Conservation (phyloP, 2,329 filamentous ascomycete species). For the Verticillium isaacii region DNA sequence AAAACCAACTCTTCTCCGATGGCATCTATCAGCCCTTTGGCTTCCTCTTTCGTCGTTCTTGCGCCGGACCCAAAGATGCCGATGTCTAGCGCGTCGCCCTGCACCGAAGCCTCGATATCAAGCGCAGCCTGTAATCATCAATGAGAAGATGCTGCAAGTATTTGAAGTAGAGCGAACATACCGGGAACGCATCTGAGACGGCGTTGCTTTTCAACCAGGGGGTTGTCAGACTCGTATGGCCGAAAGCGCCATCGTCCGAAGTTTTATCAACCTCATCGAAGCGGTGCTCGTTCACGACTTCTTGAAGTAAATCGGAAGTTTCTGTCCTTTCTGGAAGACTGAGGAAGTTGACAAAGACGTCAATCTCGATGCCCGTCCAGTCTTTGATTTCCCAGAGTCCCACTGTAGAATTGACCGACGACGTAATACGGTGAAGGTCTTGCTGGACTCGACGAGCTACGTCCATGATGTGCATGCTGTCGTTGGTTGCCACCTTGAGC, state of each 20-base stretch:
- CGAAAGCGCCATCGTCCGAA: too few species aligned
- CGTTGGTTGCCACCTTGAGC: constrained; percentile 46
- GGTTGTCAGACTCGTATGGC: constrained; percentile 6
- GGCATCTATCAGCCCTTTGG: background rate
- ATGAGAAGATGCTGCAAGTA: background rate
- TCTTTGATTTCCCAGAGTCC: constrained; percentile 65
- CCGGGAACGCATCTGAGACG: constrained; percentile 24
- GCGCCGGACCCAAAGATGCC: constrained; percentile 30
- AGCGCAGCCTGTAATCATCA: constrained; percentile 25
- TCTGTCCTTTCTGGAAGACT: constrained; percentile 36
- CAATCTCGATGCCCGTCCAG: constrained; percentile 70
- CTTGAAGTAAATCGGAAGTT: background rate
- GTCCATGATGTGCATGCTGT: constrained; percentile 29
- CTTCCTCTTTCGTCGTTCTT: constrained; percentile 1
- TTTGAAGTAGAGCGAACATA: constrained; percentile 13
- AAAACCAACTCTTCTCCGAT: background rate
- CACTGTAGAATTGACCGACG: constrained; percentile 47
- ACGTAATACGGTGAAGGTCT: constrained; percentile 61
- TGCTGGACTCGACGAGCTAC: constrained; percentile 59
- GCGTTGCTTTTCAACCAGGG: constrained; percentile 17
- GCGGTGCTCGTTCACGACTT: background rate
- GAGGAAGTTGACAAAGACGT: constrained; percentile 80
- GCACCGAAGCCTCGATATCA: constrained; percentile 34
- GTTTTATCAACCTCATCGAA: background rate
- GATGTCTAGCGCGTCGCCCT: constrained; percentile 25